phyloP scores from a whole-genome alignment of 108 stramenopile genomes.

The Tribonema minus region DNA sequence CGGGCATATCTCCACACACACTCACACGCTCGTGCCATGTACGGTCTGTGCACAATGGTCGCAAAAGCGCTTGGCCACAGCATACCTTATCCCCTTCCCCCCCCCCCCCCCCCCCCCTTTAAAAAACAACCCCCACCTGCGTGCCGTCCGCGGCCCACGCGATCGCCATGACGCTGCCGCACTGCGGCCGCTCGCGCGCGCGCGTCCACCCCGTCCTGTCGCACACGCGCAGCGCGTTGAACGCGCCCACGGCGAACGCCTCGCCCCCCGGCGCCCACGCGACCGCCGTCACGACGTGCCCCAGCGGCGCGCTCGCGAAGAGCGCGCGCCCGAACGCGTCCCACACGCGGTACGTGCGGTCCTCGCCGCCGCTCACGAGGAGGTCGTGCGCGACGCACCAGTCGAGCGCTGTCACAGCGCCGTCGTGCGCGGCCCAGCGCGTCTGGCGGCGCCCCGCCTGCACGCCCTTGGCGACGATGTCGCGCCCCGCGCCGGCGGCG shows the following conservation, averaged over 20 bases:
- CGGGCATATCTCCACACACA: too few relatives aligned
- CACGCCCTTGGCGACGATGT: conserved; percentile 48
- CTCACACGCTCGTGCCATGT: too few relatives aligned
- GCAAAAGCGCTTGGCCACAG: too few relatives aligned
- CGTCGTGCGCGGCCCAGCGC: conserved; percentile 61
- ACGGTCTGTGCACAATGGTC: too few relatives aligned
- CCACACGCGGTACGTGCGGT: conserved; percentile 60
- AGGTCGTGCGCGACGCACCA: conserved; percentile 54
- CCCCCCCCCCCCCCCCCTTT: too few relatives aligned
- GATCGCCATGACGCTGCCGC: conserved; percentile 53
- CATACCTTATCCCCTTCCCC: too few relatives aligned
- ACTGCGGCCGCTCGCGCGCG: conserved; percentile 43
- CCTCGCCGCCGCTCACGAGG: conserved; percentile 65
- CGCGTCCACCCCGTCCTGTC: conserved; percentile 65
- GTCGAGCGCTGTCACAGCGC: conserved; percentile 54
- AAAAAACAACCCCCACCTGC: too few relatives aligned
- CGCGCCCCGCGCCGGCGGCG: conserved; percentile 34
- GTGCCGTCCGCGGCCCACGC: conserved; percentile 63
- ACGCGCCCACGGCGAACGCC: conserved; percentile 61
- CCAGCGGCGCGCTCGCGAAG: conserved; percentile 22
- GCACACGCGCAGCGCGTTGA: conserved; percentile 58
- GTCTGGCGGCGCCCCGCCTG: conserved; percentile 46
- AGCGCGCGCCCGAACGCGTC: not conserved
- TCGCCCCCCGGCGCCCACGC: conserved; percentile 61
- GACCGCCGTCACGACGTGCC: conserved; percentile 59